Evolutionary conservation across 148 eudicot species (phyloP), one percentile per base, ranked within the genome.

Genomic region (Arbutus unedo): DNA sequence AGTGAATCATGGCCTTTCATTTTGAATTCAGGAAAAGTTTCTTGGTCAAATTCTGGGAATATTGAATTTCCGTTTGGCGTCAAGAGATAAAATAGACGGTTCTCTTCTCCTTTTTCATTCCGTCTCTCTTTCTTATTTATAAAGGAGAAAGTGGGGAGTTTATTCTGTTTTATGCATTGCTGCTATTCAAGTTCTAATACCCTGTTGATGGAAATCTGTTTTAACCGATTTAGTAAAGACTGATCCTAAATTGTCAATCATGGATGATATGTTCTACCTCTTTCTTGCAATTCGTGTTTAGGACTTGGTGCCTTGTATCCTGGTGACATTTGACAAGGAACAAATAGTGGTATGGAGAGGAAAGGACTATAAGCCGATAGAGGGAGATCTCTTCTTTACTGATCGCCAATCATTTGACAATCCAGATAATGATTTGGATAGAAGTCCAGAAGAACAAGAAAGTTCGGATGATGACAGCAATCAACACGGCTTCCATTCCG

Each of bases 291-390:
- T 67, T 31, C 75, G 18, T 38, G 50, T 83, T 75, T 91, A 94
- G 99, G 99, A 94, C 66, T 86, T 94, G 83, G 99, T 96, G 80
- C 98, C 98, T 8, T 96, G 98, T 83, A 73, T 91, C 41, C 88
- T 90, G 55, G 96, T 96, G 25, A 90, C 98, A 57, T 94, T 96
- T 84, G 88, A 84, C 45, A 96, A 96, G 85, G 96, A 93, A 81
- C 99, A 96, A 82, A 84, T 96, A 74, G 97, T 96, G 53, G 77
- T 92, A 14, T 96, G 99, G 99, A 89, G 97, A 84, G 99, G 98
- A 66, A 82, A 87, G 43, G 79, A 91, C 78, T 92, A 93, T 78
- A 84, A 89, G 79, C 92, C 90, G 9, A 38, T 21, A 45, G 87
- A 90, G 76, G 94, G 84, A 11, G 89, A 89, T 43, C 67, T 83